Evolutionary conservation across 2,329 filamentous ascomycete species (phyloP), one percentile per base, ranked within the genome.

Genomic region (Pyricularia grisea): DNA sequence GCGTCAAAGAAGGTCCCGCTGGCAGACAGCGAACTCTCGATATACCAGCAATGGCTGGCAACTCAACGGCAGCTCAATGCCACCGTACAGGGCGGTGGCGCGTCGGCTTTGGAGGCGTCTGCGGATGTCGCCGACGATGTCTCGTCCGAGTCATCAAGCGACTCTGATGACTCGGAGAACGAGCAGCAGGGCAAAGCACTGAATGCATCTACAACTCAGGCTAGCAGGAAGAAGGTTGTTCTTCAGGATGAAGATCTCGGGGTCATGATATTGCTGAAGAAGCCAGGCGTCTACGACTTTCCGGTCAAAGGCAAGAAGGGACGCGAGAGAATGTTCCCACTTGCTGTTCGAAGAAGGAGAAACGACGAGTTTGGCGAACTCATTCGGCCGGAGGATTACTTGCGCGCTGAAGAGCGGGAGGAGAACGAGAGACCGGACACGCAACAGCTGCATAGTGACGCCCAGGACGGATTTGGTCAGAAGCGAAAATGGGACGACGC

Each of bases 401-500:
- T 97, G 1, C 88, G 94, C 70, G 94, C 94, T 0, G 95, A 99
- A 76, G 95, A 98, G 79, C 89, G 93, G 69, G 93, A 97, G 70
- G 86, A 88, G 30, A 84, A 87, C 14, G 87, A 90, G 6, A 60
- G 63, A 28, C 60, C 27, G 67, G 88, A 90, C 66, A 81, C 87
- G 69, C 83, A 82, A 50, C 79, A 81, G 25, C 82, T 79, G 20
- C 82, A 82, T 17, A 83, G 78, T 14, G 82, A 83, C 31, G 79
- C 80, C 36, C 84, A 90, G 72, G 87, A 87, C 67, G 87, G 86
- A 65, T 85, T 97, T 25, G 95, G 94, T 23, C 94, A 94, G 81
- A 99, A 99, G 80, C 88, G 95, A 71, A 96, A 93, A 78, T 98
- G 94, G 93, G 92, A 94, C 72, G 93, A 96, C 70, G 81, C 87